Evolutionary conservation across 805 yeast genomes (phyloP).

Genomic region (Kodamaea laetipori): DNA sequence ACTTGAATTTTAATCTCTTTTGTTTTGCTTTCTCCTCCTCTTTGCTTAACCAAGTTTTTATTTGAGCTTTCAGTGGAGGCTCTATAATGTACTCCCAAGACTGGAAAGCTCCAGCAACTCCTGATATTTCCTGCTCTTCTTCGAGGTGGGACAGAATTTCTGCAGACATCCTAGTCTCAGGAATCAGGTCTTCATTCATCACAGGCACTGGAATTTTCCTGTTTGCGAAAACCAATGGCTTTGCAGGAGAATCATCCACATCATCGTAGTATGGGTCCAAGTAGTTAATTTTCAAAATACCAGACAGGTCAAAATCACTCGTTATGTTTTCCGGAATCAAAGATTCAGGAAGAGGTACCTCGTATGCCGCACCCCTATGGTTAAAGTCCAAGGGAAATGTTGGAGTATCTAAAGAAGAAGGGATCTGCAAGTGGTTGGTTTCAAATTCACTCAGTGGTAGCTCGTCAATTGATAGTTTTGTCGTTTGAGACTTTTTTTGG

Average conservation of each 20-base stretch:
- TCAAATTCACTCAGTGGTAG: neutral
- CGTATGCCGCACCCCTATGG: slow-evolving; percentile 19
- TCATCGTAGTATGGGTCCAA: slow-evolving; percentile 64
- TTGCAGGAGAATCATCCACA: slow-evolving; percentile 50
- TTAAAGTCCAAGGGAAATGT: neutral
- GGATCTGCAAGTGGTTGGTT: slow-evolving; percentile 15
- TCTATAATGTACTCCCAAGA: slow-evolving; percentile 47
- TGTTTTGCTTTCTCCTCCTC: slow-evolving; percentile 16
- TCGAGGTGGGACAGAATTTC: slow-evolving; percentile 6
- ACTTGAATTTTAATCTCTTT: slow-evolving; percentile 26
- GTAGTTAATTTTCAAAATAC: slow-evolving; percentile 55
- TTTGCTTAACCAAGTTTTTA: slow-evolving; percentile 35
- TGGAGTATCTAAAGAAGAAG: slow-evolving; percentile 18
- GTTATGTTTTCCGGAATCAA: slow-evolving; percentile 20
- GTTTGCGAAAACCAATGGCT: slow-evolving; percentile 69
- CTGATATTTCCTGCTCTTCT: neutral
- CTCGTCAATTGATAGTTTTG: neutral
- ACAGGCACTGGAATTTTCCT: slow-evolving; percentile 52
- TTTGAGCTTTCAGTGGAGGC: slow-evolving; percentile 52
- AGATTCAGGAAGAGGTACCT: slow-evolving; percentile 22
- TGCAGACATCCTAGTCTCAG: slow-evolving; percentile 11
- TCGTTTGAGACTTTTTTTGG: slow-evolving; percentile 17
- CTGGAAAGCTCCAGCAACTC: neutral
- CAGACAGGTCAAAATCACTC: slow-evolving; percentile 42
- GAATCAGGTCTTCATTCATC: slow-evolving; percentile 11